phyloP scores from a whole-genome alignment of 306 rosid species.

The Fragaria vesca region DNA sequence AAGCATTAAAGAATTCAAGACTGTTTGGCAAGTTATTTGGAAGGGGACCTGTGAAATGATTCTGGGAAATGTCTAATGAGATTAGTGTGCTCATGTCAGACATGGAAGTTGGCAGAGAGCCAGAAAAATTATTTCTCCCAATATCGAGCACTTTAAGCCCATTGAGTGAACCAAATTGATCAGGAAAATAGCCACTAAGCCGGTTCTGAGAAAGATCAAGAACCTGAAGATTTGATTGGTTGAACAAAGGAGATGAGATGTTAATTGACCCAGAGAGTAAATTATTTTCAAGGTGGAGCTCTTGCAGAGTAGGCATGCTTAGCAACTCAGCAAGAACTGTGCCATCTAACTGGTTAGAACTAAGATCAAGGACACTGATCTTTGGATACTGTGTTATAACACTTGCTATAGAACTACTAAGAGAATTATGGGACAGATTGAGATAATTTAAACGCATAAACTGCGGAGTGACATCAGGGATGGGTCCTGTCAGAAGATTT shows the following conservation, averaged over 20 bases:
- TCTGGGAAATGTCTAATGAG: slow-evolving; percentile 68
- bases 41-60: slow-evolving; percentile 84
- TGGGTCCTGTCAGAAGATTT: slow-evolving; percentile 66
- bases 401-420: slow-evolving; percentile 58
- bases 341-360: slow-evolving; percentile 78
- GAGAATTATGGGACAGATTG: slow-evolving; percentile 71
- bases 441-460: slow-evolving; percentile 77
- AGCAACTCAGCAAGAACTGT: slow-evolving; percentile 53
- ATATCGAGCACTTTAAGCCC: slow-evolving; percentile 63
- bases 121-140: slow-evolving; percentile 85
- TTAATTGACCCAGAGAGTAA: slow-evolving; percentile 61
- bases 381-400: slow-evolving; percentile 76
- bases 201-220: slow-evolving; percentile 84
- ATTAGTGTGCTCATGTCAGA: slow-evolving; percentile 55
- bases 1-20: slow-evolving; percentile 67
- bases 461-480: slow-evolving; percentile 83
- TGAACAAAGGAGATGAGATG: slow-evolving; percentile 46
- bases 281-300: slow-evolving; percentile 73
- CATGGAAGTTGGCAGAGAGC: slow-evolving; percentile 84
- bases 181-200: slow-evolving; percentile 81
- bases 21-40: slow-evolving; percentile 63
- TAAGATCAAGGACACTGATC: slow-evolving; percentile 80
- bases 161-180: slow-evolving; percentile 58
- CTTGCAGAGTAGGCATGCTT: slow-evolving; percentile 72
- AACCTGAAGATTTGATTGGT: slow-evolving; percentile 64